Base-by-base conservation (phyloP, 352 stramenopile genomes). In the Pythium sukuiense region DNA sequence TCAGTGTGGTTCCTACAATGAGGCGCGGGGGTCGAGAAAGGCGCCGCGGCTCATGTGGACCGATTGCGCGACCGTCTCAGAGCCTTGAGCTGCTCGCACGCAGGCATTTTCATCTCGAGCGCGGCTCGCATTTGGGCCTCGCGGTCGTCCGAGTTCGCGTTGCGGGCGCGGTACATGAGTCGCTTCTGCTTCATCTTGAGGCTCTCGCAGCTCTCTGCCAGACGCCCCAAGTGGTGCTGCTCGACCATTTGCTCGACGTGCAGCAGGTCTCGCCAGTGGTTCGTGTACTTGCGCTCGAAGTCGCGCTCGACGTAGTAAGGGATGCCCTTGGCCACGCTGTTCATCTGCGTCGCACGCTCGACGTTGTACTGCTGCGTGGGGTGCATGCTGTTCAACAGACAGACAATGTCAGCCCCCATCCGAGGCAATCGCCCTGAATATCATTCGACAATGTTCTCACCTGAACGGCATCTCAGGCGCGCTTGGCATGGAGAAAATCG, bases 171-270 rank as follows among this genome's bases (percentile, higher is more conserved):
- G 71, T 95, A 93, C 67, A 96, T 89, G 81, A 92, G 90, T 41
- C 86, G 85, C 75, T 93, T 96, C 67, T 95, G 86, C 56, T 89
- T 89, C 57, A 89, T 63, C 77, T 92, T 90, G 53, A 88, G 74
- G 73, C 82, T 89, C 63, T 96, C 85, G 68, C 88, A 96, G 53
- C 59, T 82, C 56, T 96, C 86, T 24, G 81, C 82, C 14, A 96
- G 77, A 18, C 75, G 77, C 2, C 77, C 77, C 61, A 92, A 72
- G 62, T 95, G 81, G 49, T 85, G 80, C 72, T 93, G 85, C 73
- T 96, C 83, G 37, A 96, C 86, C 80, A 93, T 85, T 79, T 92
- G 81, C 80, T 96, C 86, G 8, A 96, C 84, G 58, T 84, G 81
- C 59, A 83, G 72, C 41, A 96, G 75, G 73, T 96, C 86, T 49